These are phyloP conservation scores for Plasmodium fragile DNA, from an alignment of 169 alveolate species.

Conservation along the genomic window DNA sequence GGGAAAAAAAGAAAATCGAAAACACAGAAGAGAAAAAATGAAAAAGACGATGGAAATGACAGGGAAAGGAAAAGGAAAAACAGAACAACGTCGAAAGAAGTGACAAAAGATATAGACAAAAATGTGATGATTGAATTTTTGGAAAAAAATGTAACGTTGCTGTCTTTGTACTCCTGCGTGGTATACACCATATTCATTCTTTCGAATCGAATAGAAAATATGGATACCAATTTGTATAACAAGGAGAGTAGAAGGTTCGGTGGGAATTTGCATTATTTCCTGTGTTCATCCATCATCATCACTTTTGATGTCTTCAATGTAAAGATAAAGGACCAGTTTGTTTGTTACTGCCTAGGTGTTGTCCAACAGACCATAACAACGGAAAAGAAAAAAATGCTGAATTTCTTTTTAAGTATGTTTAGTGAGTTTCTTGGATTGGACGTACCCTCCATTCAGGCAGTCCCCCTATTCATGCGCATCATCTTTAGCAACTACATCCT, in stretches of 20 bases:
- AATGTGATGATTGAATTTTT: conserved; percentile 27
- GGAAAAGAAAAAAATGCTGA: conserved; percentile 40
- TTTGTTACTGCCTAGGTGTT: conserved; percentile 54
- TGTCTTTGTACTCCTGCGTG: conserved; percentile 52
- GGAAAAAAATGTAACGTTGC: conserved; percentile 38
- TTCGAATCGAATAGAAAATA: conserved; percentile 39
- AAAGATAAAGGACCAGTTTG: conserved; percentile 30
- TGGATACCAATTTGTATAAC: conserved; percentile 46
- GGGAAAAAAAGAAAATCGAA: background rate
- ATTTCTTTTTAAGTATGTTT: conserved; percentile 30
- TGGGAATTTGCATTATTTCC: conserved; percentile 43
- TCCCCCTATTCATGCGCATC: conserved; percentile 27
- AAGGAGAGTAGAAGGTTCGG: conserved; percentile 35
- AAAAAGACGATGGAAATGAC: background rate
- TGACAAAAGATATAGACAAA: background rate
- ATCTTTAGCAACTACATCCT: conserved; percentile 57
- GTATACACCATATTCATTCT: conserved; percentile 35
- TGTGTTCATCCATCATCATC: conserved; percentile 51
- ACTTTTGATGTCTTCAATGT: conserved; percentile 59
- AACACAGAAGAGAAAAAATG: background rate
- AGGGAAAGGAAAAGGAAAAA: background rate
- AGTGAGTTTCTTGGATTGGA: conserved; percentile 52
- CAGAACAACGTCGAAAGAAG: background rate
- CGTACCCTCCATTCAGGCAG: conserved; percentile 5
- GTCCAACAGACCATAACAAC: conserved; percentile 15